phyloP scores from a whole-genome alignment of 352 stramenopile genomes.

The Phytophthora cryptogea region DNA sequence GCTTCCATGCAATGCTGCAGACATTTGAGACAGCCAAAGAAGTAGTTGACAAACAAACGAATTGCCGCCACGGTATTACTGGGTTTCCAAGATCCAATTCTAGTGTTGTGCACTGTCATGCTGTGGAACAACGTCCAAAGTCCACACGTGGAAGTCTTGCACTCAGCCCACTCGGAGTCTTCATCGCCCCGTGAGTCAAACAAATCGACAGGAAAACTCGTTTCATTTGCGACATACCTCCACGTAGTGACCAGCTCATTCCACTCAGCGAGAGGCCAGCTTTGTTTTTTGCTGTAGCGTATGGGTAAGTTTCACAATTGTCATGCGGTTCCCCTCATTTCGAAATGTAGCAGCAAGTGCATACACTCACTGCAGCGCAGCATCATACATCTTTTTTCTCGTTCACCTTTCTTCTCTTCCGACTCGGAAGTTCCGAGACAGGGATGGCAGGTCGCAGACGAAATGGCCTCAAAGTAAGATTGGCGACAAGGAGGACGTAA shows the following conservation, averaged over 20 bases:
- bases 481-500: no score
- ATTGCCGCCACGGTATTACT: conserved; percentile 54
- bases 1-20: conserved; percentile 66
- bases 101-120: conserved; percentile 43
- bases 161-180: conserved; percentile 46
- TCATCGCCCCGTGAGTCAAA: conserved; percentile 42
- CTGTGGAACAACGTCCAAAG: conserved; percentile 80
- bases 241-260: conserved; percentile 48
- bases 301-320: conserved; percentile 45
- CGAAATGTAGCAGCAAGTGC: conserved; percentile 59
- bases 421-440: no score
- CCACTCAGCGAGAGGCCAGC: conserved; percentile 54
- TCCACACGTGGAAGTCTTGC: conserved; percentile 73
- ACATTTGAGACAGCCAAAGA: conserved; percentile 74
- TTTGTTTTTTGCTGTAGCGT: conserved; percentile 35
- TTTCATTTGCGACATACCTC: conserved; percentile 41
- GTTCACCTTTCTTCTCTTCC: no score
- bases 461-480: no score
- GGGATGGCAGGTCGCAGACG: no score
- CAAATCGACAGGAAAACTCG: conserved; percentile 59
- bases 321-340: conserved; percentile 56
- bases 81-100: conserved; percentile 34
- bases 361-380: conserved; percentile 53
- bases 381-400: conserved; percentile 62
- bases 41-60: conserved; percentile 67